Conservation (phyloP, 2,329 filamentous ascomycete species). For the Exophiala aquamarina region DNA sequence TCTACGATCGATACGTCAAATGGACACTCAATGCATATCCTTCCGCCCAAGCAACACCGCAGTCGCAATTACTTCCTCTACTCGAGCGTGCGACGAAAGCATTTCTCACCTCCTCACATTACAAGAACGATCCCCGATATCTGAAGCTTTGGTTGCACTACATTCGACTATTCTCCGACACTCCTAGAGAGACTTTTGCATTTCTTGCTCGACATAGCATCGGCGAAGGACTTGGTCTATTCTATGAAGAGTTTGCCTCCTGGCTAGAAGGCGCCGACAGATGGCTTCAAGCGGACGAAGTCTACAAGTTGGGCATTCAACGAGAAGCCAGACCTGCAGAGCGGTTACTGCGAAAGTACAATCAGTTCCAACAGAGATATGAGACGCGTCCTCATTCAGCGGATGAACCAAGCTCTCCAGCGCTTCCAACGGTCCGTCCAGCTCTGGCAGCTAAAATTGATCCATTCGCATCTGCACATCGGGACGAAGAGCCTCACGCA, state of each 20-base stretch:
- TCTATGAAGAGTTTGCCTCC: constrained; percentile 94
- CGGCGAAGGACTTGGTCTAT: constrained; percentile 82
- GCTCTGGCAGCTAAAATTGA: constrained; percentile 84
- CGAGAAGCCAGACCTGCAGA: constrained; percentile 80
- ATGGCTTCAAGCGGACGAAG: constrained; percentile 90
- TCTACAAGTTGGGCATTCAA: constrained; percentile 87
- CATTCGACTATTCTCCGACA: constrained; percentile 86
- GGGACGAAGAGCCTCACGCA: constrained; percentile 65
- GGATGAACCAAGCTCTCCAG: constrained; percentile 76
- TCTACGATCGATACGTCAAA: constrained; percentile 94
- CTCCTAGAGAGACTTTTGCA: constrained; percentile 88
- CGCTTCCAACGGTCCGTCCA: constrained; percentile 77
- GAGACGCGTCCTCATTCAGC: constrained; percentile 63
- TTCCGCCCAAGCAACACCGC: constrained; percentile 83
- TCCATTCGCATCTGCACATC: constrained; percentile 65
- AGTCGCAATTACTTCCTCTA: constrained; percentile 84
- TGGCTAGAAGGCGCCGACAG: constrained; percentile 84
- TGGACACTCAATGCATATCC: constrained; percentile 97
- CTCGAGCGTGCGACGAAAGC: constrained; percentile 91
- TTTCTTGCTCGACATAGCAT: constrained; percentile 87
- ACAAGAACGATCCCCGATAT: constrained; percentile 94
- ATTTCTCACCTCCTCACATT: constrained; percentile 81
- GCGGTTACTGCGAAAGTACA: constrained; percentile 82
- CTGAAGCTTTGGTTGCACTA: constrained; percentile 93
- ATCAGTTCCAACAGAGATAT: constrained; percentile 81